A percentile compares a stretch with the other conserved stretches of the same genome.
These are phyloP conservation scores for Noccaea bulbosa DNA, from an alignment of 345 rosid genomes.

Conservation along the genomic window DNA sequence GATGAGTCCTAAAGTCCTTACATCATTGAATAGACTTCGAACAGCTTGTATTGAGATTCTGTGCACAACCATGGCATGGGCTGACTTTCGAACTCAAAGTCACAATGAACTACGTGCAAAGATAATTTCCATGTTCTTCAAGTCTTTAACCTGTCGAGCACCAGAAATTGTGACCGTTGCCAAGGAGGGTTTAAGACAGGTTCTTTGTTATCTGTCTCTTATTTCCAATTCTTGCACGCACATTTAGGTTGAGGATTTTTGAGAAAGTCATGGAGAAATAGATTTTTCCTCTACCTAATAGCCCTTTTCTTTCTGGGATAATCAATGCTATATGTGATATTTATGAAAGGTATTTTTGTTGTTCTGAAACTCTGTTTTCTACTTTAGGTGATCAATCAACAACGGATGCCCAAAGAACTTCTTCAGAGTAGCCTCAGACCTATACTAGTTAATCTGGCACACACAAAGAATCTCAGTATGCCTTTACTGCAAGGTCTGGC, in stretches of 20 bases:
- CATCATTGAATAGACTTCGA: constrained; percentile 81
- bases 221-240: constrained; percentile 18
- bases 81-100: constrained; percentile 84
- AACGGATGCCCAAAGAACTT: constrained; percentile 98
- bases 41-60: constrained; percentile 96
- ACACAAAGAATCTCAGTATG: constrained; percentile 98
- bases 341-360: neutral
- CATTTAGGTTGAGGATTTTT: constrained; percentile 13
- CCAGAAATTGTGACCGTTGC: constrained; percentile 98
- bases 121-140: constrained; percentile 98
- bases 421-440: constrained; percentile 98
- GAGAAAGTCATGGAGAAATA: constrained; percentile 8
- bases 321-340: neutral
- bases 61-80: constrained; percentile 98
- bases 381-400: constrained; percentile 87
- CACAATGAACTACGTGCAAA: constrained; percentile 87
- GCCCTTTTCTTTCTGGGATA: constrained; percentile 30
- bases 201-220: constrained; percentile 34
- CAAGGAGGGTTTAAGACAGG: constrained; percentile 98
- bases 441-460: constrained; percentile 90
- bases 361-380: constrained; percentile 30
- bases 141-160: constrained; percentile 88
- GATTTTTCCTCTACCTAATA: constrained; percentile 16
- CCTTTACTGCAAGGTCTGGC: constrained; percentile 98
- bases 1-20: constrained; percentile 83